Conservation (phyloP, 140 eudicot species). For the Cichorium intybus region DNA sequence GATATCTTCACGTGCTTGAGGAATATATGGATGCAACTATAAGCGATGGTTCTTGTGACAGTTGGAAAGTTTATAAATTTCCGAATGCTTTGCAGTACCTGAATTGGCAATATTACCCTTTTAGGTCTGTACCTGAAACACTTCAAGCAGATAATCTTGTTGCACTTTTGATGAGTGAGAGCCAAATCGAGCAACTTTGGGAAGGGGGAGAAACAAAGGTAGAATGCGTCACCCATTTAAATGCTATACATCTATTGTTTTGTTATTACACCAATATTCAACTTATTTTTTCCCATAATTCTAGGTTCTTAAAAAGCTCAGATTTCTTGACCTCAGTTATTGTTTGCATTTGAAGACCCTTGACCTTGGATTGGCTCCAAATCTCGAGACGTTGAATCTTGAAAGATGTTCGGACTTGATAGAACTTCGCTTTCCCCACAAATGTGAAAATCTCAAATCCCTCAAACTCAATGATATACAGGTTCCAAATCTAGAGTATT, state of each 20-base stretch:
- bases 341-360: not conserved
- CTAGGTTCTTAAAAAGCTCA: not conserved
- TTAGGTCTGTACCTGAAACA: not conserved
- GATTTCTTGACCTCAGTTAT: not conserved
- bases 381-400: not conserved
- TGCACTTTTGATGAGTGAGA: not conserved
- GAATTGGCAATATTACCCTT: not conserved
- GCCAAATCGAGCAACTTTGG: not conserved
- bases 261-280: conserved; percentile 1
- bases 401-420: not conserved
- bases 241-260: not conserved
- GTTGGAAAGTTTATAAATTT: not conserved
- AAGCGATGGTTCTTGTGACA: not conserved
- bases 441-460: not conserved
- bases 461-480: not conserved
- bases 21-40: not conserved
- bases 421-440: not conserved
- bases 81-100: not conserved
- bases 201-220: conserved; percentile 11
- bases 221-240: not conserved
- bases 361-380: not conserved
- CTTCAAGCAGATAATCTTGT: not conserved
- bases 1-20: not conserved
- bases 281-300: not conserved
- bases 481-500: not conserved